These are phyloP conservation scores for Chalciporus chontae DNA, from an alignment of 768 basidiomycete species.

Conservation along the genomic window DNA sequence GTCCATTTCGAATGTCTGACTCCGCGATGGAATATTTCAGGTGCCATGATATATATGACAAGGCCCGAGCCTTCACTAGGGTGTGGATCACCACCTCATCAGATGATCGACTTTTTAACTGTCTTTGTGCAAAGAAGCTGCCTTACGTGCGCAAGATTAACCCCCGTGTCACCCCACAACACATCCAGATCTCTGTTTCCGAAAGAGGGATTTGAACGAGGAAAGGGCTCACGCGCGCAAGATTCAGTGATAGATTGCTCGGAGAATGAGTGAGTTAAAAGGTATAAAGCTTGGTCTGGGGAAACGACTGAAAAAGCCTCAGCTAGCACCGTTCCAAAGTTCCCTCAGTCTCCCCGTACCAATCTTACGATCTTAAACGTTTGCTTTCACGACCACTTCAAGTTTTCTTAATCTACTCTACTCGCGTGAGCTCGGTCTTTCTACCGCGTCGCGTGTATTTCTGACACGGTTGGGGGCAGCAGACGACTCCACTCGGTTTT, in stretches of 20 bases:
- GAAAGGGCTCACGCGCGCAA: conserved; percentile 4
- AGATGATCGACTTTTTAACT: conserved; percentile 20
- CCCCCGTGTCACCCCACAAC: conserved; percentile 17
- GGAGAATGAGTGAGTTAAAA: conserved; percentile 4
- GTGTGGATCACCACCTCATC: conserved; percentile 20
- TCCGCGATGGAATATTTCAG: conserved; percentile 21
- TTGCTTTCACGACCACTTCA: conserved; percentile 4
- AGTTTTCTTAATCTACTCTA: conserved; percentile 22
- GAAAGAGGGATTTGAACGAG: conserved; percentile 11
- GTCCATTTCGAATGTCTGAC: conserved; percentile 10
- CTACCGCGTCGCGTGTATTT: not conserved
- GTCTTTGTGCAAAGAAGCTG: conserved; percentile 8
- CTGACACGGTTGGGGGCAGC: conserved; percentile 8
- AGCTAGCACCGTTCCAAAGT: conserved; percentile 10
- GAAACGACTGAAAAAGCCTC: not conserved
- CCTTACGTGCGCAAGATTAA: conserved; percentile 13
- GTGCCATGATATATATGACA: conserved; percentile 15
- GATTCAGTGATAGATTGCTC: conserved; percentile 5
- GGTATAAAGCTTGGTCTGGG: conserved; percentile 22
- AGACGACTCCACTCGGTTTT: conserved; percentile 7
- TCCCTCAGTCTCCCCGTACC: not conserved
- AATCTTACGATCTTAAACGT: not conserved
- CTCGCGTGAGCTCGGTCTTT: conserved; percentile 13
- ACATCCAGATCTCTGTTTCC: conserved; percentile 1
- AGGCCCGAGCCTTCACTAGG: conserved; percentile 12